A percentile compares a stretch with the other conserved stretches of the same genome.
phyloP scores from a whole-genome alignment of 352 stramenopile genomes.

The Pilasporangium apinafurcum region DNA sequence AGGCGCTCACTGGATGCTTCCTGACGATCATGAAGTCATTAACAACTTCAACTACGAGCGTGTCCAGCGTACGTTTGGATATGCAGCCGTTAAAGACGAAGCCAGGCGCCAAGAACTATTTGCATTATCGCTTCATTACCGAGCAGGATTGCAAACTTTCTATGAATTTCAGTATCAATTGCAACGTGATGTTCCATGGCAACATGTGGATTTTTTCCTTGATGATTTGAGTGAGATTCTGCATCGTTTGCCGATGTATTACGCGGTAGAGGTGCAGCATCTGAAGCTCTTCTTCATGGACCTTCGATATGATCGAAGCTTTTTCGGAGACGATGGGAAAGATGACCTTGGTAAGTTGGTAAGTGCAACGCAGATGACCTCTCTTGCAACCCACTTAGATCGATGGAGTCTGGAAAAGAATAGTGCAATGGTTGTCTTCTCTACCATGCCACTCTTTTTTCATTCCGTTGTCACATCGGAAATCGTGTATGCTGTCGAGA shows the following conservation, averaged over 20 bases:
- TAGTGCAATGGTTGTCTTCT: constrained; percentile 30
- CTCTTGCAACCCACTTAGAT: constrained; percentile 8
- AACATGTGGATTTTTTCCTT: constrained; percentile 29
- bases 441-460: constrained; percentile 62
- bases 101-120: constrained; percentile 13
- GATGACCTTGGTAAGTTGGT: constrained; percentile 15
- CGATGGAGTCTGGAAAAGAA: constrained; percentile 9
- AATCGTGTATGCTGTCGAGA: constrained; percentile 46
- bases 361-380: constrained; percentile 17
- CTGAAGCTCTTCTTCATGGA: constrained; percentile 65
- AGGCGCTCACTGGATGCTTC: constrained; percentile 74
- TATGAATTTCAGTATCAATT: constrained; percentile 77
- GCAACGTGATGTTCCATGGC: constrained; percentile 29
- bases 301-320: constrained; percentile 54
- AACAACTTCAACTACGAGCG: constrained; percentile 66
- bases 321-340: constrained; percentile 10
- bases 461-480: constrained; percentile 40
- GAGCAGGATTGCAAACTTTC: constrained; percentile 44
- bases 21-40: constrained; percentile 71
- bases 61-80: constrained; percentile 22
- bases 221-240: constrained; percentile 28
- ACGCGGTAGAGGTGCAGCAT: constrained; percentile 23
- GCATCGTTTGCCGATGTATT: constrained; percentile 26
- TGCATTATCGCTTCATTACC: constrained; percentile 40
- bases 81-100: not conserved